Evolutionary conservation across 169 alveolate genomes (phyloP), one percentile per base, ranked within the genome.

Genomic region (Eimeria brunetti): DNA sequence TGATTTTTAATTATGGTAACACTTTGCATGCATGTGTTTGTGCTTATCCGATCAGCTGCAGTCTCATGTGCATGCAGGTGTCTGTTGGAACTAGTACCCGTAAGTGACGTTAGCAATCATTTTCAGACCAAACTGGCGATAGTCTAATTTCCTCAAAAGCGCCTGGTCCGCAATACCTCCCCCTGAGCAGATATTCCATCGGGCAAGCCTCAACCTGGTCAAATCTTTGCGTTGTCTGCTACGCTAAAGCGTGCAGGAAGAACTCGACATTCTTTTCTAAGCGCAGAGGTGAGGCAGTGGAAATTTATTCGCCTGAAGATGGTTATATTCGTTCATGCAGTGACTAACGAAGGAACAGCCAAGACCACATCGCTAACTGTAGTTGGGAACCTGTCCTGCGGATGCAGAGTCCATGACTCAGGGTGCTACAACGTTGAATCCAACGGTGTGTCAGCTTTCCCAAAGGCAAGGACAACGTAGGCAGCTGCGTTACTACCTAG

Each of bases 21-120:
- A 12, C 14, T 69, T 20, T 69, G 80, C n/a, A 69, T 69, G 49
- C 49, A 9, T 16, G 33, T 69, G 80, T 24, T 49, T 36, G 33
- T 9, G 14, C 51, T 41, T 4, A 41, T 41, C 46, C 4, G 46
- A 41, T 41, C 46, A 14, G 64, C 20, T 44, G 64, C 41, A 78
- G 41, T 36, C 7, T 1, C 38, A 78, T 46, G 88, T 5, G 64
- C 64, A 18, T 44, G 62, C 76, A 53, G 56, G 71, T 62, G 46
- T 14, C 58, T 6, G 56, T 24, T 20, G 18, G 44, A 41, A 78
- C 80, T 33, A 18, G 83, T 51, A 89, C 96, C 97, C 97, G 97
- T 98, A 98, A 44, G 98, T 98, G 93, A 99, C 98, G 96, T 99
- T 99, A 41, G 99, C 99, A 67, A 99, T 98, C 93, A 98, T 98